Evolutionary conservation across 805 yeast genomes (phyloP), one percentile per base, ranked within the genome.

Genomic region (Pichia thaimueangensis): DNA sequence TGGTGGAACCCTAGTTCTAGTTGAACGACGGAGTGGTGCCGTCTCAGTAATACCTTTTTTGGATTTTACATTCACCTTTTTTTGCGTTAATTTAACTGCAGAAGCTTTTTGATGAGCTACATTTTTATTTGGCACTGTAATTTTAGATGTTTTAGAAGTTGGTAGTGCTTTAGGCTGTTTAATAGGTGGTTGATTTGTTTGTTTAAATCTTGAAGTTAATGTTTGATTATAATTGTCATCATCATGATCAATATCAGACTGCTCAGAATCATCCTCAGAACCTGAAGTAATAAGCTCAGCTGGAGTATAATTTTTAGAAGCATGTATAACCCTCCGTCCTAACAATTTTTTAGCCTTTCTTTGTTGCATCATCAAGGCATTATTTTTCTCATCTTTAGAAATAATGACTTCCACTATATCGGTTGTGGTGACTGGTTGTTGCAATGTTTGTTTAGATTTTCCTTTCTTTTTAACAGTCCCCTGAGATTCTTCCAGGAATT

Each of bases 1-100:
- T 0, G 95, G 91, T 4, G 80, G 74, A 6, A 83, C 71, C 47
- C 75, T 73, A 0, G 76, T 73, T 53, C 96, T 69, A 25, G 71
- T 68, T 0, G 95, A 83, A 49, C 85, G 65, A 48, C 95, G 68
- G 2, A 75, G 54, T 0, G 78, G 74, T 11, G 35, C 36, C 16
- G 30, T 27, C n/a, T n/a, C n/a, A n/a, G n/a, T n/a, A n/a, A n/a
- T n/a, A 13, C 17, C 4, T 19, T 13, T 6, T 20, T 35, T 9
- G 4, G 21, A 2, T 7, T 25, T 31, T 13, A 20, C 4, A 6
- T 21, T 36, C 1, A 19, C 5, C 10, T 20, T 28, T 9, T 15
- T 13, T 32, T 28, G 30, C 8, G 29, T 25, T 16, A 20, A 16
- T 19, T 16, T 31, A 13, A 19, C 19, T 10, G 6, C 6, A 15